phyloP scores from a whole-genome alignment of 768 basidiomycete species.

The Termitomyces sp. region DNA sequence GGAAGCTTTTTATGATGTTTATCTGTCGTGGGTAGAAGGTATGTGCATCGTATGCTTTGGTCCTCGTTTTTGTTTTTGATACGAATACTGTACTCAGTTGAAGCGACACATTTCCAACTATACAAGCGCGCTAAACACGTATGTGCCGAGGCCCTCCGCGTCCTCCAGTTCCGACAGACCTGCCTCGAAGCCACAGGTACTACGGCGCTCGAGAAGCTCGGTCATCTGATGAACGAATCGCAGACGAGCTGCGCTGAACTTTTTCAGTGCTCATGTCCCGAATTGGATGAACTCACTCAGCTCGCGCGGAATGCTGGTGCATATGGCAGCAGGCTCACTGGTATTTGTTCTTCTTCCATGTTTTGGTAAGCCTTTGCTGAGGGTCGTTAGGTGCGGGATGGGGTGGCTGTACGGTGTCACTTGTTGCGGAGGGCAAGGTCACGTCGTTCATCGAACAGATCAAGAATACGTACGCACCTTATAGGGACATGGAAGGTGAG shows the following conservation, averaged over 20 bases:
- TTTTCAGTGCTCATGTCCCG: slow-evolving; percentile 79
- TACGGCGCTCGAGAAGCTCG: slow-evolving; percentile 46
- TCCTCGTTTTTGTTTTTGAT: background rate
- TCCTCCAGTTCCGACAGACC: slow-evolving; percentile 70
- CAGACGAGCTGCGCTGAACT: slow-evolving; percentile 65
- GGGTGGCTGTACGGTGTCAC: slow-evolving; percentile 87
- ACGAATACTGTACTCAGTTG: slow-evolving; percentile 40
- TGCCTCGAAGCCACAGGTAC: slow-evolving; percentile 46
- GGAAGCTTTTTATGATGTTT: slow-evolving; percentile 58
- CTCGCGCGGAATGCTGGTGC: slow-evolving; percentile 72
- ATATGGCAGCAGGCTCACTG: slow-evolving; percentile 80
- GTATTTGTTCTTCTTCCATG: slow-evolving; percentile 29
- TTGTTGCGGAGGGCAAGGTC: slow-evolving; percentile 65
- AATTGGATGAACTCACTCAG: slow-evolving; percentile 65
- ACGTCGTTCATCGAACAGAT: slow-evolving; percentile 61
- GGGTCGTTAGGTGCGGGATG: slow-evolving; percentile 71
- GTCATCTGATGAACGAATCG: slow-evolving; percentile 74
- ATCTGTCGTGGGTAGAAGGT: slow-evolving; percentile 82
- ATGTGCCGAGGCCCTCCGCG: slow-evolving; percentile 74
- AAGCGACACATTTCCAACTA: slow-evolving; percentile 77
- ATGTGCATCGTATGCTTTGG: slow-evolving; percentile 17
- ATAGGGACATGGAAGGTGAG: slow-evolving; percentile 54
- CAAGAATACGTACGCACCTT: slow-evolving; percentile 60
- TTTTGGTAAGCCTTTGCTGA: background rate
- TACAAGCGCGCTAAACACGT: slow-evolving; percentile 84